Percentiles rank a stretch among this genome's conserved stretches.
Evolutionary conservation across 805 yeast species (phyloP).

Genomic region (Brettanomyces custersianus): DNA sequence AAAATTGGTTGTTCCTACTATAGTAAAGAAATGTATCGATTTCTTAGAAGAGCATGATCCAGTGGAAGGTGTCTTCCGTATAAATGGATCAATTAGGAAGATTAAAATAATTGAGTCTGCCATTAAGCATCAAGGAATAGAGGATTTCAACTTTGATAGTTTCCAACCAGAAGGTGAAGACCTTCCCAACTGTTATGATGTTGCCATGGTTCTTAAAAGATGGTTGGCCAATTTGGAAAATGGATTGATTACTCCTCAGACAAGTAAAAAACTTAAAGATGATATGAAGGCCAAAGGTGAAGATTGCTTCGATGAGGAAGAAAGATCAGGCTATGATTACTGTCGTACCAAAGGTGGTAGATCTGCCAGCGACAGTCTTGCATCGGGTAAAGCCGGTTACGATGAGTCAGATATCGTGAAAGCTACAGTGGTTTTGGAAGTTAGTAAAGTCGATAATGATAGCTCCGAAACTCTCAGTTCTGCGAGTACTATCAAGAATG

Average conservation of each 20-base stretch:
- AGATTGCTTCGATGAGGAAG: not conserved
- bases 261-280: conserved; percentile 15
- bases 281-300: conserved; percentile 5
- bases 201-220: conserved; percentile 28
- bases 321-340: not conserved
- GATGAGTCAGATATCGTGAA: not conserved
- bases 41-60: conserved; percentile 17
- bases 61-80: conserved; percentile 28
- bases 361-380: conserved; percentile 1
- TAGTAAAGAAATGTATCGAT: conserved; percentile 25
- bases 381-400: too few species aligned
- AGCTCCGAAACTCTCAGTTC: not conserved
- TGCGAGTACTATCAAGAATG: not conserved
- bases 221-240: conserved; percentile 24
- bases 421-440: not conserved
- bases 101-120: conserved; percentile 21
- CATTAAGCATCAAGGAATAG: conserved; percentile 16
- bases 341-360: conserved; percentile 1
- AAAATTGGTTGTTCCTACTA: conserved; percentile 19
- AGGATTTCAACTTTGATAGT: conserved; percentile 11
- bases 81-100: conserved; percentile 27
- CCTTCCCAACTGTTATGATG: conserved; percentile 24
- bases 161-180: conserved; percentile 9
- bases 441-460: not conserved
- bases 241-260: conserved; percentile 21